phyloP scores from a whole-genome alignment of 768 basidiomycete species.

The Ramaria sp. region DNA sequence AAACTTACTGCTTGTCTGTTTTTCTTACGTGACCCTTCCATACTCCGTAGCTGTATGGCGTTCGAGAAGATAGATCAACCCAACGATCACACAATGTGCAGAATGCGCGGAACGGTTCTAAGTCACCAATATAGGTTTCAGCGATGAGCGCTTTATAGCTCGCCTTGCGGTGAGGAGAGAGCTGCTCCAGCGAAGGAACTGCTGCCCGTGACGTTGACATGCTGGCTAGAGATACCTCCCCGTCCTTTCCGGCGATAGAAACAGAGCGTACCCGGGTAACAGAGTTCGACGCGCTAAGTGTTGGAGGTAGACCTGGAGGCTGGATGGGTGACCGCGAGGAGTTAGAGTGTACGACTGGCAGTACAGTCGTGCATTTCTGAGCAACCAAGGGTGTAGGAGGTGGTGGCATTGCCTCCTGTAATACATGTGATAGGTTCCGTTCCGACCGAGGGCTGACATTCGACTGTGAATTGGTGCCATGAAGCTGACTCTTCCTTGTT shows the following conservation, averaged over 20 bases:
- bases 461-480: no score
- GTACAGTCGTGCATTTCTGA: not conserved
- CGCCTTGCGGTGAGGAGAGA: slow-evolving; percentile 4
- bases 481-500: no score
- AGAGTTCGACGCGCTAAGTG: no score
- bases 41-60: slow-evolving; percentile 7
- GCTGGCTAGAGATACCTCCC: not conserved
- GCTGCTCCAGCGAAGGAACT: not conserved
- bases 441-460: no score
- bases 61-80: slow-evolving; percentile 3
- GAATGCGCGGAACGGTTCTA: slow-evolving; percentile 37
- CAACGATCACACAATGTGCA: slow-evolving; percentile 3
- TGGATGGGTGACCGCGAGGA: not conserved
- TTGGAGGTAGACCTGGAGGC: not conserved
- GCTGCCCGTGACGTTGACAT: not conserved
- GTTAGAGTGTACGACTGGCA: not conserved
- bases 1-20: slow-evolving; percentile 4
- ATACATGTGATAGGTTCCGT: no score
- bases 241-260: not conserved
- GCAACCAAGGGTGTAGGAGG: not conserved
- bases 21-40: slow-evolving; percentile 9
- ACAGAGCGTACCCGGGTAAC: no score
- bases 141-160: slow-evolving; percentile 1
- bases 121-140: slow-evolving; percentile 31
- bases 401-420: not conserved